Evolutionary conservation across 257 asterid species (phyloP).

Genomic region (Knoxia roxburghii): DNA sequence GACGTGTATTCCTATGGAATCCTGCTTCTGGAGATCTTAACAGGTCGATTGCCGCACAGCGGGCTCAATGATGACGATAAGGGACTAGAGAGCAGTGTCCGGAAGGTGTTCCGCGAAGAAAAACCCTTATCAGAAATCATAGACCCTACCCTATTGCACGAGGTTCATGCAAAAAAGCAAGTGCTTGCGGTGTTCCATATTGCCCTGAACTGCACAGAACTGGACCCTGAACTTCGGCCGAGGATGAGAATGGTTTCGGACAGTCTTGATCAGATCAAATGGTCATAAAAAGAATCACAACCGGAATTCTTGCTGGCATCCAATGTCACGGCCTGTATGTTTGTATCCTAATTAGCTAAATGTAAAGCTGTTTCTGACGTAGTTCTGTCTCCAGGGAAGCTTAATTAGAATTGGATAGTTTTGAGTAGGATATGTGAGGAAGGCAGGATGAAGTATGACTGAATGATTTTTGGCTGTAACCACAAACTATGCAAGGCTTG

Average conservation of each 20-base stretch:
- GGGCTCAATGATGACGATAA: constrained; percentile 38
- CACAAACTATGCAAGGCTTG: background rate
- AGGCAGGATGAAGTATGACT: background rate
- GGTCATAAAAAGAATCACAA: constrained; percentile 21
- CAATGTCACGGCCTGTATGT: constrained; percentile 5
- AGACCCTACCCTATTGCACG: constrained; percentile 64
- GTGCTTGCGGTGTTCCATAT: constrained; percentile 79
- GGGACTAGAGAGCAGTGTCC: constrained; percentile 61
- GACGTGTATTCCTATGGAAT: constrained; percentile 84
- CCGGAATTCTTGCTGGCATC: constrained; percentile 5
- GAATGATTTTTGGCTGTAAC: background rate
- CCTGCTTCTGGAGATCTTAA: constrained; percentile 69
- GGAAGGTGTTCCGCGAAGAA: constrained; percentile 71
- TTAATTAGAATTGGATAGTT: background rate
- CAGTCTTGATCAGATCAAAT: constrained; percentile 57
- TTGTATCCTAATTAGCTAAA: background rate
- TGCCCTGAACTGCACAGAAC: constrained; percentile 71
- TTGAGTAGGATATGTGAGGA: background rate
- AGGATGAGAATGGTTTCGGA: constrained; percentile 83
- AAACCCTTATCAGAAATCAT: constrained; percentile 75
- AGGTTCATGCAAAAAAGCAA: constrained; percentile 85
- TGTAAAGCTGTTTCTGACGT: background rate
- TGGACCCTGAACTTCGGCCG: constrained; percentile 80
- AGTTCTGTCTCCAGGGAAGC: background rate
- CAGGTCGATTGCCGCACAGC: constrained; percentile 52